phyloP scores from a whole-genome alignment of 129 eudicot genomes.

The Silybum marianum region DNA sequence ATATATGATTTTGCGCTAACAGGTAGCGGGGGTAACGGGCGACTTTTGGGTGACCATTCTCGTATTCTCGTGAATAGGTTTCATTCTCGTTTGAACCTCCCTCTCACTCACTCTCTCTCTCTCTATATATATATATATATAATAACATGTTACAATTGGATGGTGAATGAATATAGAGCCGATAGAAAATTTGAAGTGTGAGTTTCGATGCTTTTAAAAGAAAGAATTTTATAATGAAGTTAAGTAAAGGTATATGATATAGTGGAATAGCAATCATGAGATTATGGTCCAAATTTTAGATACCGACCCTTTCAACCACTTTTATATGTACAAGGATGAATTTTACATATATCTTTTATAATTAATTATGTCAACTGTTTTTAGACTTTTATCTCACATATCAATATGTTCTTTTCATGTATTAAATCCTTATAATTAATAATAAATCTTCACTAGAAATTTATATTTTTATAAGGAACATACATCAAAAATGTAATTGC shows the following conservation, averaged over 20 bases:
- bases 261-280: slow-evolving; percentile 1
- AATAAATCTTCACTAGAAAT: not conserved
- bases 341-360: no score
- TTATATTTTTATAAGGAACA: no score
- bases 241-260: not conserved
- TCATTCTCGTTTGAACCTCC: no score
- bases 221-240: not conserved
- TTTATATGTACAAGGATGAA: not conserved
- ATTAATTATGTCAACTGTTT: no score
- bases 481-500: no score
- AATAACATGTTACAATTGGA: not conserved
- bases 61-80: no score
- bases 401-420: not conserved
- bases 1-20: no score
- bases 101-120: no score
- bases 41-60: no score
- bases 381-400: no score
- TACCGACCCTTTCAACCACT: not conserved
- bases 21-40: no score
- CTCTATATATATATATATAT: no score
- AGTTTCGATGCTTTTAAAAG: not conserved
- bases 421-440: not conserved
- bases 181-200: not conserved
- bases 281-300: not conserved
- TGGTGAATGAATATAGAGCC: not conserved